phyloP scores from a whole-genome alignment of 352 stramenopile species.

The Phytopythium vexans region DNA sequence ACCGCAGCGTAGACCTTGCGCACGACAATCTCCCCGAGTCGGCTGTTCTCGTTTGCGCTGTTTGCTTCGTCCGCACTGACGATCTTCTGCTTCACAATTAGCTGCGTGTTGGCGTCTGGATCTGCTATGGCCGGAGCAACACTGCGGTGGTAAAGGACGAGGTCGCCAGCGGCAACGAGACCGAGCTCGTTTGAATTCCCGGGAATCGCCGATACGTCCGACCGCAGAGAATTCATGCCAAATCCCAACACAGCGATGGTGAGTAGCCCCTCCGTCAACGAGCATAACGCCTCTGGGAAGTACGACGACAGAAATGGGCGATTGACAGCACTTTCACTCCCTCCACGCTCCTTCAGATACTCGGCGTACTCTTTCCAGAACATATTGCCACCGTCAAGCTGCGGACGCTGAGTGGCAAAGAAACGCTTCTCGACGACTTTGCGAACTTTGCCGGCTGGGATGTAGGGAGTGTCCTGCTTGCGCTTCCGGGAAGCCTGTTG shows the following conservation, averaged over 20 bases:
- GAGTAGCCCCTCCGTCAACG: conserved; percentile 49
- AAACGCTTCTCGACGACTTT: conserved; percentile 41
- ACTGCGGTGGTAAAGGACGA: conserved; percentile 54
- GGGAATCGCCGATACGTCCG: conserved; percentile 14
- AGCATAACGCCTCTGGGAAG: conserved; percentile 44
- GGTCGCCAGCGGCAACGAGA: conserved; percentile 12
- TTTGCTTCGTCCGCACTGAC: conserved; percentile 20
- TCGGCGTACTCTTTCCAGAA: conserved; percentile 67
- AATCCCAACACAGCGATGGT: conserved; percentile 55
- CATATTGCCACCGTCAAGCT: conserved; percentile 31
- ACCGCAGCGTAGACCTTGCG: conserved; percentile 46
- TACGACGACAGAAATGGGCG: conserved; percentile 48
- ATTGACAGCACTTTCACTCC: background rate
- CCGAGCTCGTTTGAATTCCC: conserved; percentile 9
- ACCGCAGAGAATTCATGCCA: conserved; percentile 11
- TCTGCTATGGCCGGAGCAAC: conserved; percentile 21
- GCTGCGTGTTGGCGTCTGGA: conserved; percentile 23
- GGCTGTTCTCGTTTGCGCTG: conserved; percentile 9
- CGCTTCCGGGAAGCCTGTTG: background rate
- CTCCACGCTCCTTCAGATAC: conserved; percentile 16
- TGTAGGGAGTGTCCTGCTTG: conserved; percentile 19
- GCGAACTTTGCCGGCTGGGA: conserved; percentile 41
- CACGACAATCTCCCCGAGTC: conserved; percentile 40
- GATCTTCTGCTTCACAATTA: conserved; percentile 55
- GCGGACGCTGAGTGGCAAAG: conserved; percentile 22